These are phyloP conservation scores for Scedosporium boydii DNA, from an alignment of 2,329 filamentous ascomycete genomes.

Conservation along the genomic window DNA sequence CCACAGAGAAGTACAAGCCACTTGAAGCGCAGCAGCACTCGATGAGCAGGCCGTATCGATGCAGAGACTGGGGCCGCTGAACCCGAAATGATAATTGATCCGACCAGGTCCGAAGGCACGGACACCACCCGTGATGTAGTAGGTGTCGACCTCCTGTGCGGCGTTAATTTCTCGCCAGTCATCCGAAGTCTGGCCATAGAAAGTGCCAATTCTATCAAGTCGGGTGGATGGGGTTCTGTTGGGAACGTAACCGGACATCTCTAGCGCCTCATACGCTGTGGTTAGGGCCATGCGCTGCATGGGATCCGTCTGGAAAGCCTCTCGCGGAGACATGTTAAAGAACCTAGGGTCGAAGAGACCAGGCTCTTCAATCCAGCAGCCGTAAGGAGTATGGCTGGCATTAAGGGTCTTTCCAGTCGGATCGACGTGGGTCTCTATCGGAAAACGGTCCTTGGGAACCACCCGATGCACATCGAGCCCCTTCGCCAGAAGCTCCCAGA, in stretches of 20 bases:
- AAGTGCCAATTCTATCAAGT: conserved; percentile 52
- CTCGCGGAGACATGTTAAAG: conserved; percentile 76
- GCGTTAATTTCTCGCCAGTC: conserved; percentile 74
- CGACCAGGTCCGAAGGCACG: conserved; percentile 43
- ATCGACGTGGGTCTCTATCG: conserved; percentile 57
- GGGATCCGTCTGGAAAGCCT: conserved; percentile 67
- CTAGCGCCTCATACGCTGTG: conserved; percentile 71
- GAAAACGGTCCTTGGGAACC: conserved; percentile 58
- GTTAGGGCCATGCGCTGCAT: conserved; percentile 64
- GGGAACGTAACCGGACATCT: conserved; percentile 63
- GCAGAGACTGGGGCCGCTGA: conserved; percentile 62
- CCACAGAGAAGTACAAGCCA: conserved; percentile 63
- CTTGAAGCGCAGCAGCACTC: conserved; percentile 60
- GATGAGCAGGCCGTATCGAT: conserved; percentile 73
- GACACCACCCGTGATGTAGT: conserved; percentile 40
- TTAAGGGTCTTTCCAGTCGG: conserved; percentile 58
- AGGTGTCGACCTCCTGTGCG: conserved; percentile 53
- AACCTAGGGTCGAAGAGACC: conserved; percentile 68
- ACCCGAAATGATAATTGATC: conserved; percentile 76
- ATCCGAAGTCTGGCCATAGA: conserved; percentile 68
- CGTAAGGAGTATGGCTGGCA: conserved; percentile 59
- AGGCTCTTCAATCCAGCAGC: conserved; percentile 61
- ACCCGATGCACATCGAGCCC: conserved; percentile 57
- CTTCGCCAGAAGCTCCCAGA: conserved; percentile 58
- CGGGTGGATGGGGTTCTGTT: conserved; percentile 59